Conservation (phyloP, 176 grass and related monocot species). For the Aechmea fasciata region DNA sequence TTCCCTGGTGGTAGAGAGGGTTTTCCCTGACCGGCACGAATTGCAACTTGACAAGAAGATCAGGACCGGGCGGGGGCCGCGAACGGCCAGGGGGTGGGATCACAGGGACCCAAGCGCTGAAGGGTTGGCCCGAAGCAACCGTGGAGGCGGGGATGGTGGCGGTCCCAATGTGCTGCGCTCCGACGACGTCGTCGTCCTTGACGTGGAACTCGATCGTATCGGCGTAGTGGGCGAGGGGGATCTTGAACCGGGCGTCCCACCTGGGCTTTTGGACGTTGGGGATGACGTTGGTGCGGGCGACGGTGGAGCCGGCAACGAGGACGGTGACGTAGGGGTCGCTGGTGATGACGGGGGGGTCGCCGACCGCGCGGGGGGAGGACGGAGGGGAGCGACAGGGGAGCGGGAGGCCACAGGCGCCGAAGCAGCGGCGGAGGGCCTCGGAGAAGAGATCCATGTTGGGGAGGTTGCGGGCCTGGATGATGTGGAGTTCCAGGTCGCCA, state of each 20-base stretch:
- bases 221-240: slow-evolving; percentile 55
- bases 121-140: background rate
- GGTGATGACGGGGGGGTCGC: slow-evolving; percentile 12
- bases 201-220: slow-evolving; percentile 34
- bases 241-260: slow-evolving; percentile 30
- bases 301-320: slow-evolving; percentile 17
- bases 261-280: slow-evolving; percentile 42
- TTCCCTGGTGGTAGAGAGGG: slow-evolving; percentile 17
- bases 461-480: slow-evolving; percentile 44
- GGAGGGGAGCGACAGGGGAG: background rate
- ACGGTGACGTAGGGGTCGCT: slow-evolving; percentile 57
- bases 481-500: slow-evolving; percentile 54
- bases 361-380: slow-evolving; percentile 6
- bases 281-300: slow-evolving; percentile 67
- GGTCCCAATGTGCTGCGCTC: slow-evolving; percentile 57
- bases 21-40: slow-evolving; percentile 27
- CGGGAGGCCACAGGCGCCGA: slow-evolving; percentile 28
- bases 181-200: slow-evolving; percentile 60
- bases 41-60: slow-evolving; percentile 17
- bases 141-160: slow-evolving; percentile 17
- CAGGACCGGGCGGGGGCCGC: background rate
- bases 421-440: slow-evolving; percentile 41
- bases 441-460: slow-evolving; percentile 77
- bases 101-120: slow-evolving; percentile 20
- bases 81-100: background rate